Percentiles rank a stretch among this genome's conserved stretches.
These are phyloP conservation scores for Coemansia sp. DNA, from an alignment of 192 early-diverging fungal genomes.

Conservation along the genomic window DNA sequence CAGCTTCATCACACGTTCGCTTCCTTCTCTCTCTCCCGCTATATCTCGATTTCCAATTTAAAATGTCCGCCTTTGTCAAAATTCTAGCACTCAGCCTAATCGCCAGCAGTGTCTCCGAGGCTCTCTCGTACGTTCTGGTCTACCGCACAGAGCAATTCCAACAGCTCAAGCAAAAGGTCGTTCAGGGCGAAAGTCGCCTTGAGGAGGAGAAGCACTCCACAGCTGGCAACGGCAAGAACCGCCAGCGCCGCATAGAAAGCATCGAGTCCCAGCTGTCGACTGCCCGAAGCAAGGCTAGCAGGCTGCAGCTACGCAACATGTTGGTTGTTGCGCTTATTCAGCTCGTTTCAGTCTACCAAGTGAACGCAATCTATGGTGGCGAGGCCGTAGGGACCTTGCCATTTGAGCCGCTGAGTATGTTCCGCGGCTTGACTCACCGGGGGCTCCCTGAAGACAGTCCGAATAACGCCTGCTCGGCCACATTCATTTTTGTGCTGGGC, in stretches of 20 bases:
- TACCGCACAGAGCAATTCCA: slow-evolving; percentile 50
- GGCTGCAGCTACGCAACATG: slow-evolving; percentile 49
- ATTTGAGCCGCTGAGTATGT: slow-evolving; percentile 46
- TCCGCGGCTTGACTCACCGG: slow-evolving; percentile 48
- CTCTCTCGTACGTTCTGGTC: slow-evolving; percentile 46
- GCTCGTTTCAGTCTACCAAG: slow-evolving; percentile 37
- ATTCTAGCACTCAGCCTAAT: slow-evolving; percentile 41
- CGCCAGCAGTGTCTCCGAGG: slow-evolving; percentile 42
- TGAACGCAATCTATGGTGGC: slow-evolving; percentile 36
- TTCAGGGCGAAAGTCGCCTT: slow-evolving; percentile 41
- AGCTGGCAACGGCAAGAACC: slow-evolving; percentile 32
- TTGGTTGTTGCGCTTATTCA: slow-evolving; percentile 47
- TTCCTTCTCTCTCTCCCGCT: background rate
- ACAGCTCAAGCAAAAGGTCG: slow-evolving; percentile 46
- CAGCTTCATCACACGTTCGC: no score
- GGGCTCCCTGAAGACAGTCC: slow-evolving; percentile 47
- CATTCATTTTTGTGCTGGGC: slow-evolving; percentile 56
- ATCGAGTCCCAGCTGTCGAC: slow-evolving; percentile 46
- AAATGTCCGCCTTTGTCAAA: slow-evolving; percentile 39
- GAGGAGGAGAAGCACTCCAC: slow-evolving; percentile 34
- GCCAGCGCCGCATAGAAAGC: slow-evolving; percentile 51
- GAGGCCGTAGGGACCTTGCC: slow-evolving; percentile 37
- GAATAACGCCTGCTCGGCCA: slow-evolving; percentile 49
- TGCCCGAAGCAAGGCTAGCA: slow-evolving; percentile 46
- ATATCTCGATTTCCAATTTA: background rate